Conservation (phyloP, 352 stramenopile genomes). For the Phytophthora vignae region DNA sequence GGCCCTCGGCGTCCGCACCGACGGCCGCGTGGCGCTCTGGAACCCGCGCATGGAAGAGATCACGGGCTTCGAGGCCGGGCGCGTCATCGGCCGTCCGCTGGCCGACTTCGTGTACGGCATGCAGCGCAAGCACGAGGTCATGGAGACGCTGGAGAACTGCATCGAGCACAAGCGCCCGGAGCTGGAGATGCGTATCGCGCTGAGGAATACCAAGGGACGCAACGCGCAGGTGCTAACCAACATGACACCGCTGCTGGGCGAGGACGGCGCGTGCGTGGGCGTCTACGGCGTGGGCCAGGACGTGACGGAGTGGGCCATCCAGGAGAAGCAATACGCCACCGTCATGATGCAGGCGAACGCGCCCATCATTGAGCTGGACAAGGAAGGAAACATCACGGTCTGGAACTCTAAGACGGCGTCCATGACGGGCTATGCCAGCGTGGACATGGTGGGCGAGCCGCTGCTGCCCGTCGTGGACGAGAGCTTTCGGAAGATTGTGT, state of each 20-base stretch:
- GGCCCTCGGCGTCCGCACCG: slow-evolving; percentile 60
- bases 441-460: slow-evolving; percentile 59
- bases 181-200: slow-evolving; percentile 57
- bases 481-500: slow-evolving; percentile 56
- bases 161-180: slow-evolving; percentile 45
- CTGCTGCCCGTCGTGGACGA: slow-evolving; percentile 61
- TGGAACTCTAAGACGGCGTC: slow-evolving; percentile 72
- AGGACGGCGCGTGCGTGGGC: slow-evolving; percentile 52
- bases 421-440: slow-evolving; percentile 60
- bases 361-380: slow-evolving; percentile 83
- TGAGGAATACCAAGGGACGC: slow-evolving; percentile 53
- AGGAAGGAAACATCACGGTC: slow-evolving; percentile 71
- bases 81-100: slow-evolving; percentile 55
- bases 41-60: slow-evolving; percentile 66
- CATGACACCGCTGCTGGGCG: slow-evolving; percentile 55
- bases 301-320: slow-evolving; percentile 60
- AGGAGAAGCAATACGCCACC: slow-evolving; percentile 67
- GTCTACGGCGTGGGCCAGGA: slow-evolving; percentile 71
- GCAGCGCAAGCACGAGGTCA: slow-evolving; percentile 41
- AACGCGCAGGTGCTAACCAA: slow-evolving; percentile 63
- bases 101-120: slow-evolving; percentile 63
- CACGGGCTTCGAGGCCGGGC: slow-evolving; percentile 53
- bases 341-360: slow-evolving; percentile 85
- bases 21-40: slow-evolving; percentile 71
- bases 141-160: slow-evolving; percentile 36